A percentile compares a stretch with the other conserved stretches of the same genome.
phyloP scores from a whole-genome alignment of 1,284 basidiomycete genomes.

The Somion occarium region DNA sequence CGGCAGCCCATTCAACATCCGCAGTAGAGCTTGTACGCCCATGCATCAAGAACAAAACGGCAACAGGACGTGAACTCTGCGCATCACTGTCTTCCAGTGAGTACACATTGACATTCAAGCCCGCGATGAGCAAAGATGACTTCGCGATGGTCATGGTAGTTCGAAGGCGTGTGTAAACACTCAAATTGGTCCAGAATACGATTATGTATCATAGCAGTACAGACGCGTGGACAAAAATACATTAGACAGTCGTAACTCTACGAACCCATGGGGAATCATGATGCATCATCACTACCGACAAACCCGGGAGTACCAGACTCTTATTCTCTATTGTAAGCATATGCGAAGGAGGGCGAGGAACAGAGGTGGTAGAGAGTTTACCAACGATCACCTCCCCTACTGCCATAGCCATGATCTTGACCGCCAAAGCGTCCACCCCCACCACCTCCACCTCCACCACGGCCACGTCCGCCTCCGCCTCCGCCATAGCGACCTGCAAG shows the following conservation, averaged over 20 bases:
- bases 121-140: slow-evolving; percentile 36
- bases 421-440: slow-evolving; percentile 30
- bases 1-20: slow-evolving; percentile 26
- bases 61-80: slow-evolving; percentile 29
- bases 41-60: slow-evolving; percentile 59
- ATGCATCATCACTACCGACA: slow-evolving; percentile 1
- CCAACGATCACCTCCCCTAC: slow-evolving; percentile 26
- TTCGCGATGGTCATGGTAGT: slow-evolving; percentile 19
- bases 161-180: no score
- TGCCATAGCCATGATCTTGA: slow-evolving; percentile 27
- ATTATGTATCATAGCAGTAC: neutral
- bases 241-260: neutral
- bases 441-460: slow-evolving; percentile 35
- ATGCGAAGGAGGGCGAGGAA: neutral
- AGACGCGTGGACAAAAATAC: neutral
- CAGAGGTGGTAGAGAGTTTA: slow-evolving; percentile 16
- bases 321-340: neutral
- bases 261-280: neutral
- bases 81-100: slow-evolving; percentile 18
- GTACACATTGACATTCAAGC: slow-evolving; percentile 41
- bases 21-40: slow-evolving; percentile 38
- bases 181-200: neutral
- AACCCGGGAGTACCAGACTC: slow-evolving; percentile 1
- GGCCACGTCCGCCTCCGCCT: slow-evolving; percentile 28
- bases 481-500: slow-evolving; percentile 26